Percentiles rank a stretch among this genome's conserved stretches.
Evolutionary conservation across 73 alveolate species (phyloP).

Genomic region (Durusdinium trenchii): DNA sequence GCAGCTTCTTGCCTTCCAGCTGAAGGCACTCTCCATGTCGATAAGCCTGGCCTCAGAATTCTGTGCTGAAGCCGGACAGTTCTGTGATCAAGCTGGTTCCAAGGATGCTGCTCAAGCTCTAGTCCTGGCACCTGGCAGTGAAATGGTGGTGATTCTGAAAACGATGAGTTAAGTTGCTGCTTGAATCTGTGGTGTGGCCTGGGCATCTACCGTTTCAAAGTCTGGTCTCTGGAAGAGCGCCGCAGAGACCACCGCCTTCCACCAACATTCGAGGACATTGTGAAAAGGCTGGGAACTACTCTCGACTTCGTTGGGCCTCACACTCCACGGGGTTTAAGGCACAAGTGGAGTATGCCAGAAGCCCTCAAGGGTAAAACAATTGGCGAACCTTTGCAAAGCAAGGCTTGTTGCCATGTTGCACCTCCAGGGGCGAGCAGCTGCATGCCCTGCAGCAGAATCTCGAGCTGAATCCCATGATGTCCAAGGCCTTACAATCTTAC

Average conservation of each 20-base stretch:
- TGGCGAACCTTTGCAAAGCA: not conserved
- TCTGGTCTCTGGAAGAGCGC: slow-evolving; percentile 34
- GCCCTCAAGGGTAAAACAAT: slow-evolving; percentile 85
- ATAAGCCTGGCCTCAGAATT: slow-evolving; percentile 19
- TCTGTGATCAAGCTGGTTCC: not conserved
- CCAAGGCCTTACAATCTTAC: not conserved
- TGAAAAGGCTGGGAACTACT: no score
- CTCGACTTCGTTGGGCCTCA: slow-evolving; percentile 96
- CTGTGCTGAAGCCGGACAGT: not conserved
- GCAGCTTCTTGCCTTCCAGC: not conserved
- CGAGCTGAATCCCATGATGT: slow-evolving; percentile 97
- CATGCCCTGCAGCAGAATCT: slow-evolving; percentile 97
- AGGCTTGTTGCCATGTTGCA: not conserved
- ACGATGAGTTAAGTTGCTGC: not conserved
- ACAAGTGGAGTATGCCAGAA: slow-evolving; percentile 98
- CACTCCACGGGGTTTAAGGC: slow-evolving; percentile 98
- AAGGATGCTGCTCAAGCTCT: not conserved
- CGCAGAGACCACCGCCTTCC: slow-evolving; percentile 55
- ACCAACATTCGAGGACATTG: not conserved
- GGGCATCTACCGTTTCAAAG: slow-evolving; percentile 24
- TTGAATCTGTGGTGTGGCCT: not conserved
- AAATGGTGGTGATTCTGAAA: not conserved
- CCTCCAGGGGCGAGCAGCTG: slow-evolving; percentile 96
- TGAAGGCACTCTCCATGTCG: slow-evolving; percentile 24
- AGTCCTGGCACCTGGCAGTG: slow-evolving; percentile 45